These are phyloP conservation scores for Berkeleyomyces rouxiae DNA, from an alignment of 2,329 filamentous ascomycete species.

Conservation along the genomic window DNA sequence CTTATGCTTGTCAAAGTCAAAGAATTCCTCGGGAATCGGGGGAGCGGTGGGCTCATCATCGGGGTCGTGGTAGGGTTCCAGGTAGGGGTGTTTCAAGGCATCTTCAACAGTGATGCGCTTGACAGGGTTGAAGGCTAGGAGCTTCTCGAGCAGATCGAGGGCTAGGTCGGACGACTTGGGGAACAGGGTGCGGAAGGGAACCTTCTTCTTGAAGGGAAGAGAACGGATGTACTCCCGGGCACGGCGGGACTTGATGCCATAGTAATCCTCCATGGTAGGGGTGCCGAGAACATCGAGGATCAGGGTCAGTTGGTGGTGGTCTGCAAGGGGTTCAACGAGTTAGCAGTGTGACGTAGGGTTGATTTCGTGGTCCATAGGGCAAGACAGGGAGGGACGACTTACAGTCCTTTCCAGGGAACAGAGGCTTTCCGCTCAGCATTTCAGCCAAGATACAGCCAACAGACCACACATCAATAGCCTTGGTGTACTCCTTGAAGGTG, in stretches of 20 bases:
- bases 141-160: constrained; percentile 82
- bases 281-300: constrained; percentile 96
- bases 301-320: constrained; percentile 93
- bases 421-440: constrained; percentile 95
- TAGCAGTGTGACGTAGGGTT: too few species aligned
- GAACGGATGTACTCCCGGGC: constrained; percentile 97
- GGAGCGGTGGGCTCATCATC: constrained; percentile 95
- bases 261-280: constrained; percentile 99
- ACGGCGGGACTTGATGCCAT: constrained; percentile 95
- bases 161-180: constrained; percentile 98
- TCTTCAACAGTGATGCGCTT: constrained; percentile 98
- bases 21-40: constrained; percentile 96
- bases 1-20: constrained; percentile 99
- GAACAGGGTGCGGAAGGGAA: constrained; percentile 91
- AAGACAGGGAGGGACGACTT: constrained; percentile 26
- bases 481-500: constrained; percentile 99
- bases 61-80: constrained; percentile 96
- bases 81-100: constrained; percentile 89
- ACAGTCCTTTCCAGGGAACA: constrained; percentile 99
- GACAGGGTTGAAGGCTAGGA: constrained; percentile 93
- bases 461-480: constrained; percentile 98
- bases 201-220: constrained; percentile 98
- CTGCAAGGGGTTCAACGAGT: constrained; percentile 26
- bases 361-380: neutral
- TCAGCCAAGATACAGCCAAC: constrained; percentile 96